A percentile compares a stretch with the other conserved stretches of the same genome.
Evolutionary conservation across 2,329 filamentous ascomycete species (phyloP).

Genomic region (Hypocrella siamensis): DNA sequence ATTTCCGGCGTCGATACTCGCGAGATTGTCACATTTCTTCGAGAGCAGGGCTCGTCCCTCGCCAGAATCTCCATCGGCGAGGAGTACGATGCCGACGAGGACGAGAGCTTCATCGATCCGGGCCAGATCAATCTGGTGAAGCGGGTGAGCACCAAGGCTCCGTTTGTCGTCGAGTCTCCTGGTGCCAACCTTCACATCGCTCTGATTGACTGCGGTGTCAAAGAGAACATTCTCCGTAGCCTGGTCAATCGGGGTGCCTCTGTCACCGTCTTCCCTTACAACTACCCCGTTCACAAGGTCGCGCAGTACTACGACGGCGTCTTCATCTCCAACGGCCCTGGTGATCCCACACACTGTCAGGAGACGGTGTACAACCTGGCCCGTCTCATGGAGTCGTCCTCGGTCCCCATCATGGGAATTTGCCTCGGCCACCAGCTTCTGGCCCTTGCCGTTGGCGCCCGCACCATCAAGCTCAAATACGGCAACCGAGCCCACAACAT

Average conservation of each 20-base stretch:
- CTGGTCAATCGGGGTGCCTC: constrained; percentile 82
- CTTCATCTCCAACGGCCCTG: constrained; percentile 97
- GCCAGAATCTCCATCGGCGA: constrained; percentile 90
- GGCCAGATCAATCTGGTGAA: constrained; percentile 94
- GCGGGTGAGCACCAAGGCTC: constrained; percentile 93
- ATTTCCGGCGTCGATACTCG: constrained; percentile 96
- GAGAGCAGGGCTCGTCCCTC: constrained; percentile 91
- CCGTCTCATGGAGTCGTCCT: constrained; percentile 79
- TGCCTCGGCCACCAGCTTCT: constrained; percentile 95
- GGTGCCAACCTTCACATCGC: constrained; percentile 80
- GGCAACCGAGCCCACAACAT: constrained; percentile 99
- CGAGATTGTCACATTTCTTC: constrained; percentile 86
- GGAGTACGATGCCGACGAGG: constrained; percentile 96
- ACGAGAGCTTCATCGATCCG: constrained; percentile 89
- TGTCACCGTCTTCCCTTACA: constrained; percentile 86
- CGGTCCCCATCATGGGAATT: constrained; percentile 92
- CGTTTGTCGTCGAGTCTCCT: constrained; percentile 82
- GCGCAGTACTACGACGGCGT: constrained; percentile 95
- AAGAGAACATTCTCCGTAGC: constrained; percentile 97
- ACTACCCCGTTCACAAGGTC: constrained; percentile 97
- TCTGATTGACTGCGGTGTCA: constrained; percentile 94
- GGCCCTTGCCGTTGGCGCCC: constrained; percentile 73
- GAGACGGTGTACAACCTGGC: constrained; percentile 85
- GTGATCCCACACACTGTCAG: constrained; percentile 94
- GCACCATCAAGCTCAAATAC: constrained; percentile 96